Base-by-base conservation (phyloP, 257 asterid species). In the Paulownia fortunei region DNA sequence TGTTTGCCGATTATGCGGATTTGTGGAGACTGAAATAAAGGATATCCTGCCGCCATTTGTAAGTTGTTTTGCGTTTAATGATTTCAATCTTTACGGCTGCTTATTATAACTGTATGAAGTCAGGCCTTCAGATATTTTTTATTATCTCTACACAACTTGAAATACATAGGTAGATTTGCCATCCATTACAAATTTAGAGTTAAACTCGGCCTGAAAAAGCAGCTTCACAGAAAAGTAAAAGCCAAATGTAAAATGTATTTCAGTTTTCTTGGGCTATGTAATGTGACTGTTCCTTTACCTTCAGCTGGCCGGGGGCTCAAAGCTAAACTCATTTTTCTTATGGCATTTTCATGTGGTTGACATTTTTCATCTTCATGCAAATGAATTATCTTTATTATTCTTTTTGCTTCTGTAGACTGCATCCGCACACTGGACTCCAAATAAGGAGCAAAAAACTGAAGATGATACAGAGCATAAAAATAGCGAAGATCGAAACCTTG, bases 1-100 rank as follows among this genome's bases (percentile, higher is more conserved):
- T 19, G 85, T 90, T 67, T 96, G 99, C 89, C 83, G 79, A 37
- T 51, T 89, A 30, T 96, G 99, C 68, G 98, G 99, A 72, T 82
- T 75, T 42, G 89, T 96, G 21, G 90, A 86, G 87, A 86, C 92
- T 2, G 96, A 90, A 69, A 96, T 96, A 61, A 96, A 89, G 83
- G 97, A 96, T 72, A 93, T 96, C 75, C 84, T 92, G 58, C 98
- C 97, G 6, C 86, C 96, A 75, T 88, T 96, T 71, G 99, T 92
- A 86, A 89, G 98, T 89, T 80, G 61, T 23, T 62, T 75, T 62
- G 19, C 44, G 12, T 72, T 77, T 39, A 26, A 34, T n/a, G n/a
- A 0, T 67, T 39, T 37, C 52, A 15, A 36, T 42, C 12, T 5
- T 58, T 5, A 34, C 21, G 1, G 2, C 39, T 41, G 24, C 21